Evolutionary conservation across 1,284 basidiomycete genomes (phyloP).

Genomic region (Chiua sp.): DNA sequence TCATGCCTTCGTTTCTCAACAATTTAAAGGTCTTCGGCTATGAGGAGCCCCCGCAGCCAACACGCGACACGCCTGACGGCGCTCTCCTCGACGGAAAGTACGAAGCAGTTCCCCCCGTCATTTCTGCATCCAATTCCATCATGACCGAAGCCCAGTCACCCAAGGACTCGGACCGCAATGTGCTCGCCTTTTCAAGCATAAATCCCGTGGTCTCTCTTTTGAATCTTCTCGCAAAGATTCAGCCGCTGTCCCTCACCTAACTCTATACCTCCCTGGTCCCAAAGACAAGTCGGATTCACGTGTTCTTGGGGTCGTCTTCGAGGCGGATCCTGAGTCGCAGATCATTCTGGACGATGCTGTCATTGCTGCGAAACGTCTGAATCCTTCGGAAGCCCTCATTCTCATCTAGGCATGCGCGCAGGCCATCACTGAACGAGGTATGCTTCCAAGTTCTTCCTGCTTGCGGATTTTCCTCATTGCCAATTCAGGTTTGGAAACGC

Average conservation of each 20-base stretch:
- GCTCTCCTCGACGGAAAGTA: slow-evolving; percentile 75
- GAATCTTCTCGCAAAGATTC: slow-evolving; percentile 23
- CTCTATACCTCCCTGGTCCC: slow-evolving; percentile 60
- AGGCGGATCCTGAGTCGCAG: slow-evolving; percentile 56
- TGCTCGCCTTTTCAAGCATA: slow-evolving; percentile 49
- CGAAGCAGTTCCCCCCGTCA: slow-evolving; percentile 63
- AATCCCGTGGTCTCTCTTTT: slow-evolving; percentile 46
- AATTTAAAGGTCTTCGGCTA: slow-evolving; percentile 80
- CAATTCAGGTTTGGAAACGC: slow-evolving; percentile 66
- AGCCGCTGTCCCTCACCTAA: slow-evolving; percentile 53
- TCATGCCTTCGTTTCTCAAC: slow-evolving; percentile 69
- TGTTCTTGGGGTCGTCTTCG: slow-evolving; percentile 60
- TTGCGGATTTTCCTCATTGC: background rate
- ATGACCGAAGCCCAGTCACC: slow-evolving; percentile 42
- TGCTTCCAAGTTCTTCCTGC: slow-evolving; percentile 20
- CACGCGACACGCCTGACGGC: slow-evolving; percentile 42
- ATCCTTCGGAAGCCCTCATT: slow-evolving; percentile 60
- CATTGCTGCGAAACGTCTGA: slow-evolving; percentile 62
- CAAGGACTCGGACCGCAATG: slow-evolving; percentile 43
- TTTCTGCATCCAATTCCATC: slow-evolving; percentile 52
- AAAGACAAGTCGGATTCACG: slow-evolving; percentile 53
- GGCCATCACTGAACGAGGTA: slow-evolving; percentile 66
- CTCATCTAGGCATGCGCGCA: slow-evolving; percentile 69
- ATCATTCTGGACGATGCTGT: slow-evolving; percentile 53
- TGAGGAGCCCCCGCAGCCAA: slow-evolving; percentile 53